Base-by-base conservation (phyloP, 1,284 basidiomycete species). In the Apiotrichum domesticum region DNA sequence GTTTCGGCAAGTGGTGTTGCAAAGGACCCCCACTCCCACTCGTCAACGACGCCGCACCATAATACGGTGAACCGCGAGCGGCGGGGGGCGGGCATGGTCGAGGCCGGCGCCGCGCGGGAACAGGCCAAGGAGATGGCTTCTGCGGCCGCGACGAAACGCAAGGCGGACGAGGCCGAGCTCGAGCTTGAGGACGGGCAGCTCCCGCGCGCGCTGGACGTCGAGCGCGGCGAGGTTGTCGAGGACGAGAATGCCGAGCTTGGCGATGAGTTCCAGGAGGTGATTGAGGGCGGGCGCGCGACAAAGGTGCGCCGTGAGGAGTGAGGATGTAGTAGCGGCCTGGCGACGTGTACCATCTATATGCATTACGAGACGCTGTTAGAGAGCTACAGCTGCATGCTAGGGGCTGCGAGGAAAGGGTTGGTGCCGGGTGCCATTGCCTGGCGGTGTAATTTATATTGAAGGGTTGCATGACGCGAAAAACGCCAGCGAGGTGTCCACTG, bases 261-360 rank as follows among this genome's bases (percentile, higher is more conserved):
- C 13, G 61, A 62, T 32, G 61, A 59, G 10, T 62, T 62, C 49
- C 49, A 49, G 42, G 61, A 62, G 52, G 55, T 55, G 13, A 58
- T 62, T 15, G 15, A 58, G 51, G 57, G 50, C 32, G 61, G 61
- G 4, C 57, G 61, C n/a, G 57, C 55, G 7, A 55, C 54, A 45
- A 62, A 62, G 52, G 44, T 62, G 21, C 55, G 61, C 43, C 57
- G 57, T 13, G 52, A 59, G 35, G 61, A 62, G 50, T 62, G 29
- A 29, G 29, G 29, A 29, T 29, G 29, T 29, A 29, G 29, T 29
- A 29, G 29, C 29, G 29, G 29, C 29, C 29, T 29, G 29, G 29
- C 29, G 29, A 29, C 29, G 29, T 29, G 29, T 29, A 29, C 29
- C 29, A 29, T 29, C 29, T 29, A 29, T 29, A 29, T 29, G 29